These are phyloP conservation scores for Aegilops tauschii DNA, from an alignment of 176 grass and related monocot genomes.

Conservation along the genomic window DNA sequence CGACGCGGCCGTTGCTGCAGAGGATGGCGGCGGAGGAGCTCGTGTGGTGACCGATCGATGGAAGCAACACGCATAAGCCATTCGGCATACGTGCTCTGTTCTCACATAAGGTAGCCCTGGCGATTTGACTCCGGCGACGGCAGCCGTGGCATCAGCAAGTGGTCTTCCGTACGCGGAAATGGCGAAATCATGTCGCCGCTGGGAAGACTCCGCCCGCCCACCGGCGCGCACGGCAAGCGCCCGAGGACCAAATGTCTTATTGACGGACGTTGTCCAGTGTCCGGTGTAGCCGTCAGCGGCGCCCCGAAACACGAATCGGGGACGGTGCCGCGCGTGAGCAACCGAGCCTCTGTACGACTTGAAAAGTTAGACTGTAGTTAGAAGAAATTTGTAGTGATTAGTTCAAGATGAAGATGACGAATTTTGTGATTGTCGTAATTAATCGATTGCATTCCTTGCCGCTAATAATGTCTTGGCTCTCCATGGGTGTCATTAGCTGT, in stretches of 20 bases:
- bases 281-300: no score
- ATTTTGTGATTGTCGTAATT: neutral
- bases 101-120: neutral
- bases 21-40: neutral
- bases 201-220: neutral
- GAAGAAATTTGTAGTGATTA: neutral
- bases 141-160: neutral
- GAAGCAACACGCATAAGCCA: neutral
- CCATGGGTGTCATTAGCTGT: no score
- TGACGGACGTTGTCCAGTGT: neutral
- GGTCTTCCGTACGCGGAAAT: no score
- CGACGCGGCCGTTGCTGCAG: neutral
- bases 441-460: neutral
- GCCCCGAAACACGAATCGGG: no score
- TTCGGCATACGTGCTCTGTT: neutral
- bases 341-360: neutral
- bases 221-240: neutral
- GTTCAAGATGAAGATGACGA: neutral
- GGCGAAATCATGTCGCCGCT: no score
- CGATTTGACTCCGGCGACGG: neutral
- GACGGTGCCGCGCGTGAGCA: neutral
- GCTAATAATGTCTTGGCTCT: neutral
- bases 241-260: neutral
- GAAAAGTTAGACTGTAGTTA: neutral
- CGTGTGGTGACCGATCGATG: neutral